These are phyloP conservation scores for Coemansia sp. DNA, from an alignment of 371 early-diverging fungal species.

Conservation along the genomic window DNA sequence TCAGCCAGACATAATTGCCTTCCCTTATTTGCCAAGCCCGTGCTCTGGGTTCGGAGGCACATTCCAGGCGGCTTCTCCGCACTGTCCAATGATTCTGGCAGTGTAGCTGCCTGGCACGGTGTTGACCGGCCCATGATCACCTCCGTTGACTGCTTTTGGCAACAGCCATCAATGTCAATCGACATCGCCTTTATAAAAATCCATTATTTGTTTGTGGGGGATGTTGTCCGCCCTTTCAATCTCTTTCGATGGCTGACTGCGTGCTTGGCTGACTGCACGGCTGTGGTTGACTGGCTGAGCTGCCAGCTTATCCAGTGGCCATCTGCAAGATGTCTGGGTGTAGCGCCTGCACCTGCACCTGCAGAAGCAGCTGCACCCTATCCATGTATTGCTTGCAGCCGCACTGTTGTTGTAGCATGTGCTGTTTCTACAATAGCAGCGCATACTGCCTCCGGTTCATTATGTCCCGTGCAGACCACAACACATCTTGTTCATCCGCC, in stretches of 20 bases:
- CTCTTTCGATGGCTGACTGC: background rate
- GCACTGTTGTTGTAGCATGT: background rate
- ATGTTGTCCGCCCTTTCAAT: too few species aligned
- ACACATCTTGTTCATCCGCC: conserved; percentile 4
- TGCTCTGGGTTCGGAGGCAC: too few species aligned
- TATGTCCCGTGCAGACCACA: conserved; percentile 3
- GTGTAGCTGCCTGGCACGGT: background rate
- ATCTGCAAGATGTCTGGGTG: conserved; percentile 5
- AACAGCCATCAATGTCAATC: conserved; percentile 5
- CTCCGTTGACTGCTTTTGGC: background rate
- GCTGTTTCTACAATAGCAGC: conserved; percentile 3
- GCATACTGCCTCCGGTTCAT: conserved; percentile 6
- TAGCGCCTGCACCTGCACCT: conserved; percentile 10
- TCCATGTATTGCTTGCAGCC: background rate
- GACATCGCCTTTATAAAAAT: background rate
- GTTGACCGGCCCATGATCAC: background rate
- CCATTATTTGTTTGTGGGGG: background rate
- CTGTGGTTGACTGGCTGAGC: background rate
- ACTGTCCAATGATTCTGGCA: background rate
- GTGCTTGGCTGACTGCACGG: background rate
- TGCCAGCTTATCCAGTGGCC: background rate
- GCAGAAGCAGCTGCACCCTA: conserved; percentile 6
- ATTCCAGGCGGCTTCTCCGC: too few species aligned
- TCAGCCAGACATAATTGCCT: background rate
- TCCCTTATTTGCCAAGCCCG: too few species aligned